A percentile compares a stretch with the other conserved stretches of the same genome.
Conservation (phyloP, 805 yeast species). For the Komagataella pastoris region DNA sequence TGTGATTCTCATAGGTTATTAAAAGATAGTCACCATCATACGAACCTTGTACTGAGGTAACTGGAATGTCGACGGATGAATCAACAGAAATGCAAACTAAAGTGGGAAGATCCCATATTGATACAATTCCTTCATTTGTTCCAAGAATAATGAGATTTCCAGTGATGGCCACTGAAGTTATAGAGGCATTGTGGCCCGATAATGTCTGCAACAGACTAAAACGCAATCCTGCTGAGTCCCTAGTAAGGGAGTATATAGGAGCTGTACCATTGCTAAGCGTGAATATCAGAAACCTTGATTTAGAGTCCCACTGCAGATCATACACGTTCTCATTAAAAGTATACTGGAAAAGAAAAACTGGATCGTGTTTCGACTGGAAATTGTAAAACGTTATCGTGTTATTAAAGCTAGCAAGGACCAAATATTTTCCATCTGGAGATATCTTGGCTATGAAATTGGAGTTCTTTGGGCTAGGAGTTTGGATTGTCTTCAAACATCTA, state of each 20-base stretch:
- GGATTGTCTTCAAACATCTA: slow-evolving; percentile 5
- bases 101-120: slow-evolving; percentile 22
- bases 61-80: slow-evolving; percentile 26
- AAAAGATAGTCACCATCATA: slow-evolving; percentile 25
- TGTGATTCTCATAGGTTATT: slow-evolving; percentile 26
- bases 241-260: slow-evolving; percentile 11
- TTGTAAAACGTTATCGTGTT: slow-evolving; percentile 17
- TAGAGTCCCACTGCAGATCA: slow-evolving; percentile 25
- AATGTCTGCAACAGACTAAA: slow-evolving; percentile 10
- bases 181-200: slow-evolving; percentile 23
- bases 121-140: slow-evolving; percentile 31
- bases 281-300: slow-evolving; percentile 15
- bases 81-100: slow-evolving; percentile 20
- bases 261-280: slow-evolving; percentile 26
- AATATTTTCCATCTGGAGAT: slow-evolving; percentile 24
- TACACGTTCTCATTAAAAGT: slow-evolving; percentile 16
- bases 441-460: slow-evolving; percentile 15
- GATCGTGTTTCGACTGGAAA: slow-evolving; percentile 16
- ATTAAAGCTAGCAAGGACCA: slow-evolving; percentile 24
- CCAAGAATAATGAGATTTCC: slow-evolving; percentile 28
- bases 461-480: slow-evolving; percentile 7
- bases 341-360: slow-evolving; percentile 7
- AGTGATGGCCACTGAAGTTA: slow-evolving; percentile 16
- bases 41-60: slow-evolving; percentile 21
- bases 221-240: background rate